phyloP scores from a whole-genome alignment of 495 filamentous ascomycete species.

The Neurospora sp. region DNA sequence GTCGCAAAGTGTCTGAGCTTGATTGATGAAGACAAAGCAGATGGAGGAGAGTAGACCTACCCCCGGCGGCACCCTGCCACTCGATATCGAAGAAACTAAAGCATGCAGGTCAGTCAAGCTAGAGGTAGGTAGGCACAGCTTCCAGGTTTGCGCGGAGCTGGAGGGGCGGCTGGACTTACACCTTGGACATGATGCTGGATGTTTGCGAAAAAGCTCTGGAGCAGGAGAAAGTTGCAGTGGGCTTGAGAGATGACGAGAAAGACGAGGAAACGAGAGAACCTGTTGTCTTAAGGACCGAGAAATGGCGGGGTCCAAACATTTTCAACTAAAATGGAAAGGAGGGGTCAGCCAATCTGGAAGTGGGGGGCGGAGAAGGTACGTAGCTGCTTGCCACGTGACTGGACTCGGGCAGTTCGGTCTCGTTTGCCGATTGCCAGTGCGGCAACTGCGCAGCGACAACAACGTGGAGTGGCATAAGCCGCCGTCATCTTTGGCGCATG shows the following conservation, averaged over 20 bases:
- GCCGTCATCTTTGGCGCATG: background rate
- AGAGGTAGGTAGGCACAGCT: background rate
- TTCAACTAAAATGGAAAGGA: conserved; percentile 17
- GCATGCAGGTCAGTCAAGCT: conserved; percentile 2
- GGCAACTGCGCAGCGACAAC: background rate
- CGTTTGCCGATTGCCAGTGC: background rate
- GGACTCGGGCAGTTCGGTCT: background rate
- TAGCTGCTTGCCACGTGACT: background rate
- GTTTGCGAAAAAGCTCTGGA: conserved; percentile 23
- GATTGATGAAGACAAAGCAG: conserved; percentile 7
- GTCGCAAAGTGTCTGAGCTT: background rate
- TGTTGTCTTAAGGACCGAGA: conserved; percentile 15
- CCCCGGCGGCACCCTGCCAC: conserved; percentile 54
- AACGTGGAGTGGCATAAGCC: background rate
- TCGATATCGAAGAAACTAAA: conserved; percentile 33
- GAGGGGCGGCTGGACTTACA: conserved; percentile 16
- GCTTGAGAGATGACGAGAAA: conserved; percentile 15
- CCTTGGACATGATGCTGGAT: conserved; percentile 22
- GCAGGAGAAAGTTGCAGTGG: conserved; percentile 16
- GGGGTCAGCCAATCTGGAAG: conserved; percentile 16
- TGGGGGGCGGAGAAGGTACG: conserved; percentile 6
- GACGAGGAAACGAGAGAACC: conserved; percentile 23
- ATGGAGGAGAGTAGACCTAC: conserved; percentile 39
- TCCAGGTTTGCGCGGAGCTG: background rate
- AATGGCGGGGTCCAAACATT: conserved; percentile 34